Percentiles rank a stretch among this genome's conserved stretches.
phyloP scores from a whole-genome alignment of 2,329 filamentous ascomycete genomes.

The Pseudonectria buxi region DNA sequence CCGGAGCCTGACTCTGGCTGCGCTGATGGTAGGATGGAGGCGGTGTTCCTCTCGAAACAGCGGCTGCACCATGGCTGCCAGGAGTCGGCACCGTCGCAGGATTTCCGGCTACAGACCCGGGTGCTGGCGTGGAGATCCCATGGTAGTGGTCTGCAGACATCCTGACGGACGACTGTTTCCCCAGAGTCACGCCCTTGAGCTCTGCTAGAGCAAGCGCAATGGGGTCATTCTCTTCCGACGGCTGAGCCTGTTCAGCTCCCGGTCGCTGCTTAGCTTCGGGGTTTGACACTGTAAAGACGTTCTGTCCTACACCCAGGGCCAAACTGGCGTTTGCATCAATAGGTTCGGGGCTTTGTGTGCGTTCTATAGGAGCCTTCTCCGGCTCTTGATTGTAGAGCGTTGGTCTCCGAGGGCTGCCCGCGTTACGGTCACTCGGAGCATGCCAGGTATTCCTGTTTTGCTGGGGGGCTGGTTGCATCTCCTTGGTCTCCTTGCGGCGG shows the following conservation, averaged over 20 bases:
- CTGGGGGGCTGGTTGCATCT: slow-evolving; percentile 36
- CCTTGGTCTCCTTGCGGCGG: slow-evolving; percentile 83
- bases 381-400: slow-evolving; percentile 33
- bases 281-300: slow-evolving; percentile 87
- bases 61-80: slow-evolving; percentile 37
- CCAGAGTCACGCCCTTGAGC: slow-evolving; percentile 70
- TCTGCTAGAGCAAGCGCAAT: slow-evolving; percentile 91
- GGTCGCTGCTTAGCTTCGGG: slow-evolving; percentile 52
- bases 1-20: slow-evolving; percentile 32
- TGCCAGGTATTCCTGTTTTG: slow-evolving; percentile 56
- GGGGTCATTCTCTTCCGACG: slow-evolving; percentile 65
- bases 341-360: slow-evolving; percentile 65
- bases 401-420: slow-evolving; percentile 30
- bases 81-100: slow-evolving; percentile 54
- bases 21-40: slow-evolving; percentile 76
- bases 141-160: slow-evolving; percentile 94
- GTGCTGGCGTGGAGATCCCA: slow-evolving; percentile 79
- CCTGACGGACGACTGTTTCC: slow-evolving; percentile 73
- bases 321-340: slow-evolving; percentile 90
- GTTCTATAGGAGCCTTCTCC: slow-evolving; percentile 33
- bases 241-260: slow-evolving; percentile 27
- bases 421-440: slow-evolving; percentile 24
- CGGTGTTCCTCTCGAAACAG: slow-evolving; percentile 65
- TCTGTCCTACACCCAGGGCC: slow-evolving; percentile 89
- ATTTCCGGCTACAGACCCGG: slow-evolving; percentile 36